Percentiles rank a stretch among this genome's conserved stretches.
Conservation (phyloP, 2,329 filamentous ascomycete species). For the Ciborinia camelliae region DNA sequence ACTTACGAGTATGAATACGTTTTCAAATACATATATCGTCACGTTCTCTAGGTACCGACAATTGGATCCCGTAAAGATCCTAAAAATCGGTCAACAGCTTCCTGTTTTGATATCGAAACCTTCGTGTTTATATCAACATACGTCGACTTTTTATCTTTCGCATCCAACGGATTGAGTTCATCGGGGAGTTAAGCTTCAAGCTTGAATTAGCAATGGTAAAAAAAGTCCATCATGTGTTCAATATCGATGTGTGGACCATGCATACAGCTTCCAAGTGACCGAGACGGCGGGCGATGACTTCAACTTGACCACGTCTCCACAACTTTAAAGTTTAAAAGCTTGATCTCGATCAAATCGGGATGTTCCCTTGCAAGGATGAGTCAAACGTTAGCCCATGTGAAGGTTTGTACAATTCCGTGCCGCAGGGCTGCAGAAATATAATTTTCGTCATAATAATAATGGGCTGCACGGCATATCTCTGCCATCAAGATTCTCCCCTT, state of each 20-base stretch:
- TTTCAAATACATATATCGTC: conserved; percentile 2
- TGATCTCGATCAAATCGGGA: background rate
- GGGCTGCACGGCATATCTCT: background rate
- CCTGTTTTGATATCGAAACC: background rate
- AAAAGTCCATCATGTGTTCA: background rate
- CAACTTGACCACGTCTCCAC: conserved; percentile 6
- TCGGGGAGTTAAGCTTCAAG: background rate
- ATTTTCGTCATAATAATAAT: background rate
- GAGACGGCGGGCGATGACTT: background rate
- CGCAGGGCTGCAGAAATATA: conserved; percentile 8
- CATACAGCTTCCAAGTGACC: background rate
- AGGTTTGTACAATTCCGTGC: background rate
- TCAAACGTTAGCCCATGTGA: background rate
- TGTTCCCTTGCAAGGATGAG: conserved; percentile 3
- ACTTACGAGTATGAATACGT: conserved; percentile 7
- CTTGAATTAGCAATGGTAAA: background rate
- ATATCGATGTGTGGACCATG: background rate
- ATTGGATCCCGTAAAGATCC: background rate
- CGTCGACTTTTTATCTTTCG: background rate
- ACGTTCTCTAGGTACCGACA: background rate
- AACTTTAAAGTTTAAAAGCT: conserved; percentile 13
- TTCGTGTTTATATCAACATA: background rate
- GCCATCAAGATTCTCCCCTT: background rate
- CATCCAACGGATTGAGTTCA: background rate
- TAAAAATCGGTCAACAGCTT: background rate